Evolutionary conservation across 768 basidiomycete species (phyloP), one percentile per base, ranked within the genome.

Genomic region (Russula olivacea): DNA sequence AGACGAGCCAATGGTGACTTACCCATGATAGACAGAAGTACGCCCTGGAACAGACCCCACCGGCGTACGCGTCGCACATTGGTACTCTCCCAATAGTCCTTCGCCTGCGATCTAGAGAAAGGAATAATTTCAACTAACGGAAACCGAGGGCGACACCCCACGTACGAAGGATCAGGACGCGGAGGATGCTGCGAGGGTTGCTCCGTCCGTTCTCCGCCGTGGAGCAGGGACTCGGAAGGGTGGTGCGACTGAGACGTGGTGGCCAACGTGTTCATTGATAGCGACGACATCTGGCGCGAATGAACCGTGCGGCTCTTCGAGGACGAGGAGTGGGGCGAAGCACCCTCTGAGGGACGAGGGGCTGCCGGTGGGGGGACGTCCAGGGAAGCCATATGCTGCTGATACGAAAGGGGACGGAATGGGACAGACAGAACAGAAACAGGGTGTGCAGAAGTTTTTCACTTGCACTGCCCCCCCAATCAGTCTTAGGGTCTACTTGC

Each of bases 81-180:
- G 19, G 58, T 53, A 30, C 60, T 60, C 57, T 74, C 76, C 69
- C 72, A 66, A 21, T 68, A 40, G 41, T 61, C 70, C 61, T 72
- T 74, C 43, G 71, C 65, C 65, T 79, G 78, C 7, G 68, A 63
- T 28, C 61, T 48, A 2, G 75, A 71, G 40, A 32, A 17, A 6
- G 71, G 6, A 32, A 72, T 51, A 59, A 17, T 72, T 76, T 53
- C 12, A 38, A 3, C 30, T 2, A 54, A 21, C 34, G 36, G 11
- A 36, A 6, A 10, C 12, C 17, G 23, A 48, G 14, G 19, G 7
- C 10, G 2, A 70, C 65, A 50, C 68, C 74, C 70, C 25, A 68
- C 66, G 32, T 60, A 68, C 21, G 72, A 72, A 36, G 70, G 66
- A 57, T 78, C 78, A 8, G 79, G 78, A 67, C 83, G 83, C 25